Base-by-base conservation (phyloP, 345 rosid species). In the Viola odorata region DNA sequence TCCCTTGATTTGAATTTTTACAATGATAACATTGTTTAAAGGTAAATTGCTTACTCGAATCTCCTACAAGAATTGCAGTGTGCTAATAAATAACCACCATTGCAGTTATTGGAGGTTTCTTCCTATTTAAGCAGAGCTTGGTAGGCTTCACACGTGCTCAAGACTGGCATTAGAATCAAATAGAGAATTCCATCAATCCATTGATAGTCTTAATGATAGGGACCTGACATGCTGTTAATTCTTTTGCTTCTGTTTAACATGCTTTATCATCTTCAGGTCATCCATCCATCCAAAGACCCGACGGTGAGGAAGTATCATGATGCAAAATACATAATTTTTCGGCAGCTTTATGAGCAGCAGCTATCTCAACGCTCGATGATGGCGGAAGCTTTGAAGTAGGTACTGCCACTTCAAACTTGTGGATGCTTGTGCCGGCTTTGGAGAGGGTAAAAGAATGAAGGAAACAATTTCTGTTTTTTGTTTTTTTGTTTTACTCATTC, bases 271-370 rank as follows among this genome's bases (percentile, higher is more conserved):
- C 23, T 67, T 39, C 56, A 89, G 98, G 94, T 89, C 52, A 80
- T 92, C 57, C 82, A 82, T 64, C 97, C 98, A 65, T 82, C 94
- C 51, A 69, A 73, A 69, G 85, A 92, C 64, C 80, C 83, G 3
- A 87, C 80, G 76, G 80, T 90, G 70, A 92, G 83, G 85, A 86
- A 87, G 79, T 92, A 85, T 67, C 99, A 92, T 4, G 87, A 90
- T 50, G 97, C 97, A 53, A 92, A 92, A 73, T 87, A 90, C 77
- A 70, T 44, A 6, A 82, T 90, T 16, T 90, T 90, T 80, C 81
- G 82, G 8, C 81, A 84, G 38, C 95, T 94, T 39, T 83, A 90
- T 36, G 75, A 83, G 70, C 88, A 83, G 69, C 97, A 90, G 74
- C 67, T 90, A 52, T 80, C 81, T 58, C 97, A 83, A 50, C 91